A percentile compares a stretch with the other conserved stretches of the same genome.
phyloP scores from a whole-genome alignment of 2,329 filamentous ascomycete species.

The Didymella segeticola region DNA sequence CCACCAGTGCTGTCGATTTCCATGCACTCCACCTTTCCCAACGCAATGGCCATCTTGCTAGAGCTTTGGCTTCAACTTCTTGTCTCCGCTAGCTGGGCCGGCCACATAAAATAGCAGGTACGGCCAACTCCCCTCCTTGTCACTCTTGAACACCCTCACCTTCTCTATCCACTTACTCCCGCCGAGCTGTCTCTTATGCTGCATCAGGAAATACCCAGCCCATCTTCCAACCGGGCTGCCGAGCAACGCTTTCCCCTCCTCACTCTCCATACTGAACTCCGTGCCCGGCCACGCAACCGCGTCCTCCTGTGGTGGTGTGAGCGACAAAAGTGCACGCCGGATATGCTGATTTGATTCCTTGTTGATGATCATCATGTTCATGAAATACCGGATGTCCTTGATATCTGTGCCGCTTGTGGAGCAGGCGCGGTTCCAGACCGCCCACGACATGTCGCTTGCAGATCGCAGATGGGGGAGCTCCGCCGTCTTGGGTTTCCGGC shows the following conservation, averaged over 20 bases:
- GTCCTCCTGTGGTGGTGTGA: constrained; percentile 9
- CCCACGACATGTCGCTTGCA: constrained; percentile 31
- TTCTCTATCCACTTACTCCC: constrained; percentile 18
- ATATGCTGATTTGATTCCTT: constrained; percentile 22
- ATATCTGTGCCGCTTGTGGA: background rate
- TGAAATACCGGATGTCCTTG: constrained; percentile 27
- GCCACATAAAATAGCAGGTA: constrained; percentile 24
- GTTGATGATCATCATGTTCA: constrained; percentile 22
- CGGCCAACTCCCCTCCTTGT: constrained; percentile 16
- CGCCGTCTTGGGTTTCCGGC: constrained; percentile 1
- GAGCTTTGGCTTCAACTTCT: background rate
- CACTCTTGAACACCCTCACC: constrained; percentile 21
- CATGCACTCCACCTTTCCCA: no score
- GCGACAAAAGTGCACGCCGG: constrained; percentile 11
- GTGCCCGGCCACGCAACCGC: constrained; percentile 23
- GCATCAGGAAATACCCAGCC: constrained; percentile 24
- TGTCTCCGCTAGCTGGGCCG: background rate
- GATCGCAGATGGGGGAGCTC: constrained; percentile 28
- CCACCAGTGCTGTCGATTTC: no score
- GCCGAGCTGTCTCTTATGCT: constrained; percentile 22
- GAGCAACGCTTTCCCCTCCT: constrained; percentile 26
- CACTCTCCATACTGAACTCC: constrained; percentile 23
- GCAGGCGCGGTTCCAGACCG: constrained; percentile 22
- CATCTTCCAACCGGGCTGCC: constrained; percentile 29
- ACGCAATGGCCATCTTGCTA: no score